A percentile compares a stretch with the other conserved stretches of the same genome.
These are phyloP conservation scores for Sphenostylis stenocarpa DNA, from an alignment of 306 rosid genomes.

Conservation along the genomic window DNA sequence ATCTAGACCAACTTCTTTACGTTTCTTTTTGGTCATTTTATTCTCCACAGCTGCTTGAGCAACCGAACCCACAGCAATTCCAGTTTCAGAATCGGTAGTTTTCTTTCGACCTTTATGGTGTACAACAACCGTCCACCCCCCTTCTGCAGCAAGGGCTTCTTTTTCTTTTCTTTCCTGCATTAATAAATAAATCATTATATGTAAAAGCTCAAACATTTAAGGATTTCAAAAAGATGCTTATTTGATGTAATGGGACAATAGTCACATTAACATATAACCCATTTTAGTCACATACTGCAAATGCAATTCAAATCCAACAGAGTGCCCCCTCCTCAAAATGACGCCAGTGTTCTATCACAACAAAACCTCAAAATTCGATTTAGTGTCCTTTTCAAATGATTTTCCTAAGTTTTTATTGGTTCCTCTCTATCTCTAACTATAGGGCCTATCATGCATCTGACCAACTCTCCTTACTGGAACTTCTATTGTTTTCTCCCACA, in stretches of 20 bases:
- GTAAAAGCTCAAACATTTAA: not conserved
- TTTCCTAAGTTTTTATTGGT: too few species aligned
- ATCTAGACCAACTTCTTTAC: slow-evolving; percentile 60
- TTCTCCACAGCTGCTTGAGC: slow-evolving; percentile 71
- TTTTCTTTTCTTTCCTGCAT: slow-evolving; percentile 72
- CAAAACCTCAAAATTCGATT: not conserved
- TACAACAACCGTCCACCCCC: slow-evolving; percentile 86
- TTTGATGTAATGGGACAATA: not conserved
- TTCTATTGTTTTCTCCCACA: not conserved
- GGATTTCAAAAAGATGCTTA: not conserved
- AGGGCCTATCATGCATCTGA: not conserved
- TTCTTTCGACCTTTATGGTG: slow-evolving; percentile 93
- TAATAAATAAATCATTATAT: slow-evolving; percentile 10
- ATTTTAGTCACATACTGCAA: not conserved
- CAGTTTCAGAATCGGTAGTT: slow-evolving; percentile 80
- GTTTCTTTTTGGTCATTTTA: slow-evolving; percentile 68
- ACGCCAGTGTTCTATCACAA: not conserved
- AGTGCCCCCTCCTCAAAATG: not conserved
- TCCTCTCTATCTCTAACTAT: not conserved
- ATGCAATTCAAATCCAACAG: not conserved
- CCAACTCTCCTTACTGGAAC: not conserved
- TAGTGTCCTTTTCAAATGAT: too few species aligned
- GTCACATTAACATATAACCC: not conserved
- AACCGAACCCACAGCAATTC: slow-evolving; percentile 74
- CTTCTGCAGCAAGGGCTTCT: slow-evolving; percentile 73